phyloP scores from a whole-genome alignment of 164 flowering plant genomes.

The Umbilicus rupestris region DNA sequence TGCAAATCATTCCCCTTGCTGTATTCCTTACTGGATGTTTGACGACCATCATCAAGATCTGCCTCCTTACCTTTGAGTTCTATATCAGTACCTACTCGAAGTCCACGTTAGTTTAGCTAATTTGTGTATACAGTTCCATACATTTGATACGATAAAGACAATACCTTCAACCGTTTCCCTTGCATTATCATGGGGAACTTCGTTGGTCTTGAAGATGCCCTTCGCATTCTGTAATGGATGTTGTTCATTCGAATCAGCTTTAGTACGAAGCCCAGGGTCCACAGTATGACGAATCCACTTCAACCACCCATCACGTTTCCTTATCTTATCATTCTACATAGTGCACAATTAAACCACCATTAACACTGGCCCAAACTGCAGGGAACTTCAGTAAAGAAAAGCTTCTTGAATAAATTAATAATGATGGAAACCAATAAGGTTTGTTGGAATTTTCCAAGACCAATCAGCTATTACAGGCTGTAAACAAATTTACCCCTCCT shows the following conservation, averaged over 20 bases:
- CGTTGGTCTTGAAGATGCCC: background rate
- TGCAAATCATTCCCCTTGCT: slow-evolving; percentile 2
- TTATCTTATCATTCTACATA: slow-evolving; percentile 56
- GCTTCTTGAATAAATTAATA: background rate
- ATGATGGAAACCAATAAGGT: background rate
- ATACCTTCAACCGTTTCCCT: background rate
- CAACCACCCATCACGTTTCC: slow-evolving; percentile 68
- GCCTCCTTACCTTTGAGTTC: slow-evolving; percentile 13
- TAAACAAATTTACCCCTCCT: background rate
- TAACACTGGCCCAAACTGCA: background rate
- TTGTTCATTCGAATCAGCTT: slow-evolving; percentile 1
- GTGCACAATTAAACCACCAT: slow-evolving; percentile 8
- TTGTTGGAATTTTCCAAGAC: background rate
- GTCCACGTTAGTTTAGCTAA: background rate
- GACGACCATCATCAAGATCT: slow-evolving; percentile 13
- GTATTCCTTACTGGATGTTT: slow-evolving; percentile 12
- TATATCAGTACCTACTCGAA: slow-evolving; percentile 2
- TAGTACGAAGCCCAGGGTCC: slow-evolving; percentile 17
- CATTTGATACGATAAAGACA: background rate
- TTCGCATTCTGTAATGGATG: background rate
- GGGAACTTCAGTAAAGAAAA: background rate
- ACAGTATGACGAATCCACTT: slow-evolving; percentile 45
- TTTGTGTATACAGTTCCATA: background rate
- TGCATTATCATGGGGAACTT: background rate
- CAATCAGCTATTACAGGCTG: background rate